Percentiles rank a stretch among this genome's conserved stretches.
These are phyloP conservation scores for Voacanga thouarsii DNA, from an alignment of 257 asterid species.

Conservation along the genomic window DNA sequence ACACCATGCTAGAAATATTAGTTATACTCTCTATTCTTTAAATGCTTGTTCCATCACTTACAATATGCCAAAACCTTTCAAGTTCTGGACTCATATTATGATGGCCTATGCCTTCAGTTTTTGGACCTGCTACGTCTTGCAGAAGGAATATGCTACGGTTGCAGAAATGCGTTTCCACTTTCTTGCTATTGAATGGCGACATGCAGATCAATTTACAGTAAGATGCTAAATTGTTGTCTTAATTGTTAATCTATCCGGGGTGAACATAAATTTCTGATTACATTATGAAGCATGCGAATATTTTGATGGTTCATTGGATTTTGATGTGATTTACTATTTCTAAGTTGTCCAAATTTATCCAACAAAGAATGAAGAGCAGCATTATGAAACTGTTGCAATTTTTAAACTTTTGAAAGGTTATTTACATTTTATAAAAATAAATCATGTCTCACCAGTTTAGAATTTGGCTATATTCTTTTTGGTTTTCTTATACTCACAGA, in stretches of 20 bases:
- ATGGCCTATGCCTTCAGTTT: conserved; percentile 92
- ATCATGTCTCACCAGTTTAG: background rate
- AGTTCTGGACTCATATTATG: conserved; percentile 91
- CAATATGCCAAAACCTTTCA: conserved; percentile 26
- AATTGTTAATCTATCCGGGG: no score
- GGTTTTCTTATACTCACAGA: background rate
- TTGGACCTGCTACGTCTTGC: conserved; percentile 85
- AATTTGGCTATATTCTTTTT: background rate
- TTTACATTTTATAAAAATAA: background rate
- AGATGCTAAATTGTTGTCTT: conserved; percentile 19
- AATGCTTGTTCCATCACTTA: background rate
- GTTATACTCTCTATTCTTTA: background rate
- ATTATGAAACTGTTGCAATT: background rate
- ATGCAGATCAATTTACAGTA: conserved; percentile 95
- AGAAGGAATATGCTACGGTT: conserved; percentile 57
- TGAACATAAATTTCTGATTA: background rate
- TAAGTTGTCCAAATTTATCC: background rate
- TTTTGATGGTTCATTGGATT: background rate
- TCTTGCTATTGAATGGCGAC: conserved; percentile 80
- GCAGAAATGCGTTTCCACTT: conserved; percentile 83
- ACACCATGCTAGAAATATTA: no score
- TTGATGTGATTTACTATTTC: background rate
- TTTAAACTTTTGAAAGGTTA: background rate
- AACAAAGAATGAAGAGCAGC: background rate
- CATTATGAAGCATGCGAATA: background rate